A percentile compares a stretch with the other conserved stretches of the same genome.
phyloP scores from a whole-genome alignment of 345 rosid species.

The Gossypium ekmanianum region DNA sequence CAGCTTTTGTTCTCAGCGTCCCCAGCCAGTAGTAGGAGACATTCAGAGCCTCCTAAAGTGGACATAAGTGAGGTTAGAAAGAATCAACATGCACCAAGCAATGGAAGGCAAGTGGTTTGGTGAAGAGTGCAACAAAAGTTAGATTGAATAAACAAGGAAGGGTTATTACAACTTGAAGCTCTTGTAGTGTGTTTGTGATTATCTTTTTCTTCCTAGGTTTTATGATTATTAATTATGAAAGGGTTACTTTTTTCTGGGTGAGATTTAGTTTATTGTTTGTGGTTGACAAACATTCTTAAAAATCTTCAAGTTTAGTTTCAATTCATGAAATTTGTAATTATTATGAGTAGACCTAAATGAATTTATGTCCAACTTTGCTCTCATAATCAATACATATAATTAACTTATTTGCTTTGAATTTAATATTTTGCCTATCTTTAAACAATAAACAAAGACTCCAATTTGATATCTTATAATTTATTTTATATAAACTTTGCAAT shows the following conservation, averaged over 20 bases:
- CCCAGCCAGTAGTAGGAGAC: conserved; percentile 43
- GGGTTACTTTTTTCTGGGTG: background rate
- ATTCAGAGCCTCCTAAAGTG: conserved; percentile 48
- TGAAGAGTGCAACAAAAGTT: conserved; percentile 14
- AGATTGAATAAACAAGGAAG: conserved; percentile 12
- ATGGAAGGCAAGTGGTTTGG: conserved; percentile 7
- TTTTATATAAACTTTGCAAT: too few relatives aligned
- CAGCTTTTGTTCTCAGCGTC: conserved; percentile 53
- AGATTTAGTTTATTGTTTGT: background rate
- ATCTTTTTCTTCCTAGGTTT: background rate
- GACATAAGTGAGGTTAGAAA: conserved; percentile 16
- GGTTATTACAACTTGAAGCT: background rate
- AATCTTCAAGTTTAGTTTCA: too few relatives aligned
- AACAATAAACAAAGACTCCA: too few relatives aligned
- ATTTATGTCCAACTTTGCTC: too few relatives aligned
- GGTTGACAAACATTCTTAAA: too few relatives aligned
- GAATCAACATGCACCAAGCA: conserved; percentile 7
- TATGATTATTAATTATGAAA: background rate
- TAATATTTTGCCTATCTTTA: too few relatives aligned
- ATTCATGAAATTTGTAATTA: too few relatives aligned
- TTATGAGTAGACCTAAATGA: too few relatives aligned
- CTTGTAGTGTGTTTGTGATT: background rate
- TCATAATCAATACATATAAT: too few relatives aligned
- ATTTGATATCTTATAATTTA: too few relatives aligned
- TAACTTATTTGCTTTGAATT: too few relatives aligned